Evolutionary conservation across 805 yeast genomes (phyloP).

Genomic region (Nakazawaea wickerhamii): DNA sequence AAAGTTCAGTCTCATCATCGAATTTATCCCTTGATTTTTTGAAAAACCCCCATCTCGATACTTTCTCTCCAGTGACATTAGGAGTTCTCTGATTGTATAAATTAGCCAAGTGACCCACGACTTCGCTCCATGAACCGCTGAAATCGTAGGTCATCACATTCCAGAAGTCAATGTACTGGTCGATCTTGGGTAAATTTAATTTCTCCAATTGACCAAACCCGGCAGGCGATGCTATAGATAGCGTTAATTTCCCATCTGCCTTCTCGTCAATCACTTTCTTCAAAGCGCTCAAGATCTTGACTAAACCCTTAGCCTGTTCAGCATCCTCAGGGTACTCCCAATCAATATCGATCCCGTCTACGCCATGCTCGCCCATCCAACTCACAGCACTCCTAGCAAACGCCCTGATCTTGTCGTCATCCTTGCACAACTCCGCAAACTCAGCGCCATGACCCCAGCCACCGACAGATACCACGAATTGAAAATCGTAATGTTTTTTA

Average conservation of each 20-base stretch:
- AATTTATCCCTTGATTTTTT: no score
- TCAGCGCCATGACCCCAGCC: conserved; percentile 56
- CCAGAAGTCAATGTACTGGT: conserved; percentile 54
- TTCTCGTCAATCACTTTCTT: conserved; percentile 28
- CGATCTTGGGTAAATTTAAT: conserved; percentile 45
- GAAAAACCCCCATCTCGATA: no score
- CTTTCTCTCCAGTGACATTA: no score
- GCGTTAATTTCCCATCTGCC: conserved; percentile 25
- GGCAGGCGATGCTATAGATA: conserved; percentile 72
- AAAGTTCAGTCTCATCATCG: conserved; percentile 26
- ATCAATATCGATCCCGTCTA: conserved; percentile 82
- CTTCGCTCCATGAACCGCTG: conserved; percentile 62
- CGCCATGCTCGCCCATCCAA: conserved; percentile 43
- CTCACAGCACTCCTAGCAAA: conserved; percentile 45
- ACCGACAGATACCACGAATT: conserved; percentile 65
- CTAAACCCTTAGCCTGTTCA: conserved; percentile 38
- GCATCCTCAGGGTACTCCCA: conserved; percentile 72
- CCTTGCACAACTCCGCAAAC: conserved; percentile 41
- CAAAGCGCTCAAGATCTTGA: conserved; percentile 34
- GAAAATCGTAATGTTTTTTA: conserved; percentile 29
- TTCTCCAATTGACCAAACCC: conserved; percentile 37
- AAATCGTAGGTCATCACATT: conserved; percentile 84
- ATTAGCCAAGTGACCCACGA: conserved; percentile 60
- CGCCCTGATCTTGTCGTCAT: conserved; percentile 25
- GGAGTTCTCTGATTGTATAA: conserved; percentile 27